Evolutionary conservation across 805 yeast species (phyloP), one percentile per base, ranked within the genome.

Genomic region (Cyberlindnera meyerae): DNA sequence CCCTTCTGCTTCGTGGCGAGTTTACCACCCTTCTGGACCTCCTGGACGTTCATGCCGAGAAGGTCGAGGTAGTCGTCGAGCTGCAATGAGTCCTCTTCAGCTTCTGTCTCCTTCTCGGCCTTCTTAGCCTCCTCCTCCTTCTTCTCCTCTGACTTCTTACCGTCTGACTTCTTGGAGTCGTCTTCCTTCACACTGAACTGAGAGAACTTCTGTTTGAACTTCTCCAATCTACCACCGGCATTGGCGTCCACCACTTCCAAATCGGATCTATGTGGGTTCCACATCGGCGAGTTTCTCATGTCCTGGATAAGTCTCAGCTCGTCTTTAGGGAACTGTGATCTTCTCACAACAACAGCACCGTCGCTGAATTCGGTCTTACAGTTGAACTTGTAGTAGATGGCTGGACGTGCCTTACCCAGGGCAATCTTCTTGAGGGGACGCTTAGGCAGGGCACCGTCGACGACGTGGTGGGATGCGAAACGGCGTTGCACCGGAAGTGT

Each of bases 341-440:
- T 73, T 62, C 98, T 75, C 24, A 66, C 68, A 24, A 88, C 69
- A 2, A 95, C 95, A 21, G 96, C 83, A 2, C 98, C 98, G 58
- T 93, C 98, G 47, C 94, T 82, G 40, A 89, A 71, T 62, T 90
- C 95, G n/a, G 93, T 89, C 25, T 72, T 62, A 22, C 89, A 82
- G 46, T 90, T 88, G 58, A 93, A 93, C 60, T 86, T 86, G 64
- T 90, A 75, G 62, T 86, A 89, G 27, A 93, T 82, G 24, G 96
- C 88, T 2, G 97, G 97, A 62, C 97, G 77, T 13, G 96, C 88
- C 58, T 83, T 83, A 38, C 97, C 97, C 38, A 80, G 62, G 42
- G 66, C 61, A 50, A 84, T 82, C 58, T 77, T 81, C 57, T 75
- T 79, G 61, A 73, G 58, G 34, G 86, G 87, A 63, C 90, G 73